These are phyloP conservation scores for Tulasnella sp. DNA, from an alignment of 768 basidiomycete genomes.

Conservation along the genomic window DNA sequence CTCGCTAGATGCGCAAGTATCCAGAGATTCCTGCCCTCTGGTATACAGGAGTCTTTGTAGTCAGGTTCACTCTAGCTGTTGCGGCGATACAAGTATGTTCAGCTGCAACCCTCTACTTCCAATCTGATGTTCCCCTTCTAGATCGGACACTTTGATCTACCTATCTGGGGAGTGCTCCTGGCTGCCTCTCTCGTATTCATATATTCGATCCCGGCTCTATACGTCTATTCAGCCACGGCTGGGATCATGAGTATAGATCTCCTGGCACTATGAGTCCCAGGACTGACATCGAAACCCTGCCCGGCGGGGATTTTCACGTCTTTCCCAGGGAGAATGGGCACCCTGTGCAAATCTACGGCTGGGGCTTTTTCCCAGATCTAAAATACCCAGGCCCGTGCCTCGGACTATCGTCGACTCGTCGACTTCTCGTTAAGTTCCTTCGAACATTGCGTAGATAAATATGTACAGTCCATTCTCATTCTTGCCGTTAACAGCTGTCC, in stretches of 20 bases:
- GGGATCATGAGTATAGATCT: not conserved
- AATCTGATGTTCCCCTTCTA: not conserved
- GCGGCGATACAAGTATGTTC: not conserved
- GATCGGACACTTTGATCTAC: conserved; percentile 41
- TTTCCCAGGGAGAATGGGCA: not conserved
- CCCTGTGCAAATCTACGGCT: too few species aligned
- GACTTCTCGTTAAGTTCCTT: too few species aligned
- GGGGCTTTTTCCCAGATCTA: too few species aligned
- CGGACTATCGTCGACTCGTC: too few species aligned
- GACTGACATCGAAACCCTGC: too few species aligned
- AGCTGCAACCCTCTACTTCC: conserved; percentile 31
- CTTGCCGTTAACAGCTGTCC: too few species aligned
- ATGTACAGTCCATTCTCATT: too few species aligned
- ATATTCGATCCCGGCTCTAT: not conserved
- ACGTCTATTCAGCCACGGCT: conserved; percentile 24
- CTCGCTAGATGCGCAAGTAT: conserved; percentile 73
- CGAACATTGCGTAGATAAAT: too few species aligned
- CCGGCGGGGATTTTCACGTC: not conserved
- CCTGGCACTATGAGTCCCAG: not conserved
- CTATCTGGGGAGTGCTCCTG: conserved; percentile 44
- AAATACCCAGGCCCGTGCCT: too few species aligned
- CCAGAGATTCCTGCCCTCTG: conserved; percentile 80
- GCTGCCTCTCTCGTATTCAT: conserved; percentile 40
- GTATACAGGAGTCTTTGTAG: conserved; percentile 44
- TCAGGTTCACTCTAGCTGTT: not conserved